Base-by-base conservation (phyloP, 768 basidiomycete genomes). In the Termitomyces sp. region DNA sequence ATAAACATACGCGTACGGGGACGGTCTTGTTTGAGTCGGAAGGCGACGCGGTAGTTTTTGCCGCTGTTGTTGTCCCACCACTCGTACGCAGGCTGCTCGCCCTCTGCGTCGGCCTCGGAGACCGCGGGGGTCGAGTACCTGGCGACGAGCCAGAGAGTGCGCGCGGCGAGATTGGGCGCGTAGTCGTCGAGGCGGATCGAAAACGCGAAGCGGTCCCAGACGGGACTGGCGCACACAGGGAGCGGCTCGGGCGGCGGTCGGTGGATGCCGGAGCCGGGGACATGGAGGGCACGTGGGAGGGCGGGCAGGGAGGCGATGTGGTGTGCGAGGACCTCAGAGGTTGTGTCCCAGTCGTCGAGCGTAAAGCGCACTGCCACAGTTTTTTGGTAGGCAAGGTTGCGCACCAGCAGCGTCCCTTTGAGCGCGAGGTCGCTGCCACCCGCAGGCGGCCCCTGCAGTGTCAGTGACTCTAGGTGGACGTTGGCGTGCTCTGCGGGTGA, bases 51-150 rank as follows among this genome's bases (percentile, higher is more conserved):
- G 75, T 95, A 98, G 69, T 98, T 95, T 61, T 69, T 62, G 0
- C 86, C 87, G 3, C 63, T 72, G 64, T 96, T 96, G 68, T 94
- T 95, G 73, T 98, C 96, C 96, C 96, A 98, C 80, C 88, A 90
- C 74, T 98, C 95, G 1, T 81, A 18, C 78, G 20, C 1, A 7
- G 20, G 24, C 82, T 8, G 72, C 64, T 66, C 53, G 51, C 1
- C 36, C 45, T 42, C 12, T 16, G 32, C 30, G 24, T 20, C 40
- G 26, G 4, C 1, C 12, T 20, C 35, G n/a, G 26, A 3, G 3
- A 6, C 3, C n/a, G 28, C 10, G 9, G 32, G 48, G 1, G 26
- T 20, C 2, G 44, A n/a, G 58, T 79, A 86, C 49, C 90, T 73
- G 10, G 80, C 80, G 55, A 83, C 87, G 16, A 90, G 73, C 77